A percentile compares a stretch with the other conserved stretches of the same genome.
phyloP scores from a whole-genome alignment of 148 eudicot genomes.

The Vaccinium myrtillus region DNA sequence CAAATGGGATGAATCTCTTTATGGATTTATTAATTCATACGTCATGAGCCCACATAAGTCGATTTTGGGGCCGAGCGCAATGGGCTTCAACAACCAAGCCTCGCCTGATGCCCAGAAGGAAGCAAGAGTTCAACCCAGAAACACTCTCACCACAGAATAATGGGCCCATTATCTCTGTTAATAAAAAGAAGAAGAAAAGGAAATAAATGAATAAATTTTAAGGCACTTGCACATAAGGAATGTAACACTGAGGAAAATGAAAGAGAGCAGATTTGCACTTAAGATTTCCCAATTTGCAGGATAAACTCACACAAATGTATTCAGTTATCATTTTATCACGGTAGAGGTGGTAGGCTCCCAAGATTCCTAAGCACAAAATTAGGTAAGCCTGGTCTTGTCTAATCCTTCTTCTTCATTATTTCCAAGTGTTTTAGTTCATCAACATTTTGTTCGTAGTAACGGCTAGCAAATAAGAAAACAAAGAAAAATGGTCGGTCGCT shows the following conservation, averaged over 20 bases:
- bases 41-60: background rate
- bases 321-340: background rate
- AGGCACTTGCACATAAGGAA: background rate
- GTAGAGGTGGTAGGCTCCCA: background rate
- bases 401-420: background rate
- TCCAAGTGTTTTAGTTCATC: background rate
- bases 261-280: no score
- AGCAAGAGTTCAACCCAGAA: background rate
- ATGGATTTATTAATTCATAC: background rate
- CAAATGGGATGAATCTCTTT: background rate
- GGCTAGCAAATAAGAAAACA: background rate
- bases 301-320: background rate
- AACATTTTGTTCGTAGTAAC: background rate
- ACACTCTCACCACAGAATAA: background rate
- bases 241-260: no score
- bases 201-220: background rate
- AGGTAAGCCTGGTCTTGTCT: background rate
- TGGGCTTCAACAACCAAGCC: background rate
- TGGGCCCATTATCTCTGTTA: background rate
- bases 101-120: background rate
- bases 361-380: background rate
- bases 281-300: no score
- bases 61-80: background rate
- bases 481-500: background rate
- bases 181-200: background rate